phyloP scores from a whole-genome alignment of 1,139 yeast species.

The Nadsonia starkeyi-henricii region DNA sequence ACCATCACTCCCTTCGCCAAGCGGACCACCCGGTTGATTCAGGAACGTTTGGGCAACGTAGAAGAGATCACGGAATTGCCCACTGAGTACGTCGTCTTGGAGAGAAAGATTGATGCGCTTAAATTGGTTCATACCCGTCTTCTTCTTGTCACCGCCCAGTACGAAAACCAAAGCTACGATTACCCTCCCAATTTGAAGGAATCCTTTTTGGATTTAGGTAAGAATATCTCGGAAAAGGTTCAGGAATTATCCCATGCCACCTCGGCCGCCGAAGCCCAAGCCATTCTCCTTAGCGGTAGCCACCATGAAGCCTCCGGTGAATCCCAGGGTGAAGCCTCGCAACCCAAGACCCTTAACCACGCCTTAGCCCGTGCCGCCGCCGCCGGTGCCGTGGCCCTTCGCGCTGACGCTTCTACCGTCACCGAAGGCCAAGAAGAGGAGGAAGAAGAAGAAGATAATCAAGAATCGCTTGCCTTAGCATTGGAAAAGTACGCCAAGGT shows the following conservation, averaged over 20 bases:
- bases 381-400: slow-evolving; percentile 31
- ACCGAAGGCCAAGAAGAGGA: too few relatives aligned
- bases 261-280: slow-evolving; percentile 72
- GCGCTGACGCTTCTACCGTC: neutral
- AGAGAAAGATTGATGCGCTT: slow-evolving; percentile 60
- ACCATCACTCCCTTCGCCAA: slow-evolving; percentile 54
- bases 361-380: slow-evolving; percentile 71
- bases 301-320: neutral
- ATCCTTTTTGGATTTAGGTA: slow-evolving; percentile 61
- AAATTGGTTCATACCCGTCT: slow-evolving; percentile 61
- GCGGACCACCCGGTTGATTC: slow-evolving; percentile 66
- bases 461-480: slow-evolving; percentile 34
- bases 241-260: slow-evolving; percentile 60
- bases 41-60: slow-evolving; percentile 65
- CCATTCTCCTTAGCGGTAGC: slow-evolving; percentile 46
- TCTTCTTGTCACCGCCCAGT: slow-evolving; percentile 55
- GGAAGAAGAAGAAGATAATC: slow-evolving; percentile 26
- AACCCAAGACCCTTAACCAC: slow-evolving; percentile 76
- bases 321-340: slow-evolving; percentile 35
- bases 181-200: slow-evolving; percentile 68
- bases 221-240: slow-evolving; percentile 52
- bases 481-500: slow-evolving; percentile 38
- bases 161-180: slow-evolving; percentile 71
- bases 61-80: slow-evolving; percentile 78
- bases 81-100: slow-evolving; percentile 64